Percentiles rank a stretch among this genome's conserved stretches.
phyloP scores from a whole-genome alignment of 345 rosid genomes.

The Corchorus capsularis region DNA sequence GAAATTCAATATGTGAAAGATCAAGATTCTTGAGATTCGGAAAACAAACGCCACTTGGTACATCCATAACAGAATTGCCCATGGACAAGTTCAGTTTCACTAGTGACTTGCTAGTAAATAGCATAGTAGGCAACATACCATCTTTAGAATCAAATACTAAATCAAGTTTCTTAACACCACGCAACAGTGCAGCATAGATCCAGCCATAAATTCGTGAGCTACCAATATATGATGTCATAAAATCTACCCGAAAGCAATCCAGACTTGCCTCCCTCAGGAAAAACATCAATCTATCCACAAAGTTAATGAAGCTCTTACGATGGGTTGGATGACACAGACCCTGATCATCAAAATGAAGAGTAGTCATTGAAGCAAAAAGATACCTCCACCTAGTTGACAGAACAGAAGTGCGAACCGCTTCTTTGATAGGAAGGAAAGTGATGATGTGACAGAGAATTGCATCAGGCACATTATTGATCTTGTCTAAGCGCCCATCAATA shows the following conservation, averaged over 20 bases:
- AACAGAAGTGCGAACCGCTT: no score
- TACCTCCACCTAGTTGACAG: no score
- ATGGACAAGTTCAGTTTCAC: neutral
- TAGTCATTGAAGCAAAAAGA: no score
- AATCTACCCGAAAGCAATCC: neutral
- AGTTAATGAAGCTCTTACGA: neutral
- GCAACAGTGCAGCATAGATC: neutral
- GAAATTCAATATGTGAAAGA: neutral
- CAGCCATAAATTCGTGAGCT: neutral
- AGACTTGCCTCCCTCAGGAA: neutral
- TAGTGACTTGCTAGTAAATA: neutral
- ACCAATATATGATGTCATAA: neutral
- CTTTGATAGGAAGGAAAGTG: no score
- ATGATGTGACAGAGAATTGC: no score
- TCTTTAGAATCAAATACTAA: neutral
- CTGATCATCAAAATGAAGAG: no score
- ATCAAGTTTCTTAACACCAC: neutral
- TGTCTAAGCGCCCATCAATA: no score
- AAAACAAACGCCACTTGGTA: neutral
- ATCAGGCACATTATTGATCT: no score
- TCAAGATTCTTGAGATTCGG: neutral
- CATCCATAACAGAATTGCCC: neutral
- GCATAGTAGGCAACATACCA: neutral
- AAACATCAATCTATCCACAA: constrained; percentile 7
- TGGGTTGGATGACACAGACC: no score